These are phyloP conservation scores for Cladophialophora psammophila DNA, from an alignment of 2,329 filamentous ascomycete species.

Conservation along the genomic window DNA sequence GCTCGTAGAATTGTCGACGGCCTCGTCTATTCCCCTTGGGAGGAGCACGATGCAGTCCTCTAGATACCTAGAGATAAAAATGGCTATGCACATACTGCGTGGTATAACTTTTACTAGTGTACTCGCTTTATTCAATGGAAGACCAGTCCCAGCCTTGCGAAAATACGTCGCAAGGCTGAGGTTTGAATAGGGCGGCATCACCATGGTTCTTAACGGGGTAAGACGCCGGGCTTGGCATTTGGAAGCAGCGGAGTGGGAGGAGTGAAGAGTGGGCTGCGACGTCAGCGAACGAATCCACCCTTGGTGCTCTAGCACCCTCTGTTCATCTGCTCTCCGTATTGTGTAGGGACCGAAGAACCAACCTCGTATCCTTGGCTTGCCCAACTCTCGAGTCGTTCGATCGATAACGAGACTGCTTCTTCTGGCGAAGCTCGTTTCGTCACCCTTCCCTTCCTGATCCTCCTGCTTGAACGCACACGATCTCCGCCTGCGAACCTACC, in stretches of 20 bases:
- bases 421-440: neutral
- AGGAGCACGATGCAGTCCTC: neutral
- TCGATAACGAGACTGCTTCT: neutral
- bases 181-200: neutral
- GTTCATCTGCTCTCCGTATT: neutral
- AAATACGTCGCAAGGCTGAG: neutral
- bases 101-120: neutral
- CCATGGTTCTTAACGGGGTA: neutral
- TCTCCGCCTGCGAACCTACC: neutral
- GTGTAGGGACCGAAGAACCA: neutral
- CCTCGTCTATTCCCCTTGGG: neutral
- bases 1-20: neutral
- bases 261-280: conserved; percentile 17
- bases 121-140: no score
- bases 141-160: neutral
- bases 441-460: neutral
- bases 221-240: conserved; percentile 16
- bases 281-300: conserved; percentile 19
- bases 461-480: conserved; percentile 4
- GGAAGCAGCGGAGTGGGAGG: neutral
- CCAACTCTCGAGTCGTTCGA: neutral
- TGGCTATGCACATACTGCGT: neutral
- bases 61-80: neutral
- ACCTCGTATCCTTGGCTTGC: neutral
- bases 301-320: neutral